These are phyloP conservation scores for Pleurotus tuoliensis DNA, from an alignment of 768 basidiomycete species.

Conservation along the genomic window DNA sequence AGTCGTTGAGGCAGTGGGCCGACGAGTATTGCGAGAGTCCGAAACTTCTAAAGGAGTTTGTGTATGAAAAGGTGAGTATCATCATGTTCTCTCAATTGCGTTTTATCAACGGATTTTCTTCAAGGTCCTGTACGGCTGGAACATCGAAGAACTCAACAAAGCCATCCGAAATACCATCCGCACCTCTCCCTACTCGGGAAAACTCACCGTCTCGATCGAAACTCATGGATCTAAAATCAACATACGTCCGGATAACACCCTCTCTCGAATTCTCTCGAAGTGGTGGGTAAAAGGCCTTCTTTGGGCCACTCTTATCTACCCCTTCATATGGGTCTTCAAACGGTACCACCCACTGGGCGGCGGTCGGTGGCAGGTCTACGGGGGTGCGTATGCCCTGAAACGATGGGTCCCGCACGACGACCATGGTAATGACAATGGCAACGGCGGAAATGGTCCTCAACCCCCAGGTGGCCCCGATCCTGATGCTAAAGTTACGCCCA, in stretches of 20 bases:
- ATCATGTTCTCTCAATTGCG: too few species aligned
- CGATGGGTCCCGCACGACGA: conserved; percentile 30
- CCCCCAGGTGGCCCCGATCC: conserved; percentile 4
- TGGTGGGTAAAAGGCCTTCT: conserved; percentile 69
- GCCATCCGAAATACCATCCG: conserved; percentile 39
- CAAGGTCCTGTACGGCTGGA: conserved; percentile 42
- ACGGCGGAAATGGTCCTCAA: background rate
- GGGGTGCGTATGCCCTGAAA: conserved; percentile 73
- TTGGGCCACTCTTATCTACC: conserved; percentile 68
- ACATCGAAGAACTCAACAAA: conserved; percentile 35
- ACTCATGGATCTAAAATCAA: conserved; percentile 45
- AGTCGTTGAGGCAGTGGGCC: conserved; percentile 73
- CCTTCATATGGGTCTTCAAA: conserved; percentile 78
- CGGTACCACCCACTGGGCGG: conserved; percentile 65
- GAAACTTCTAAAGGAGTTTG: conserved; percentile 75
- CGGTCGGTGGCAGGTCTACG: conserved; percentile 72
- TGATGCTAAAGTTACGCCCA: conserved; percentile 8
- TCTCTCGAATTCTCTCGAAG: conserved; percentile 67
- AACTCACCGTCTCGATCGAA: conserved; percentile 47
- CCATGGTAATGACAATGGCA: background rate
- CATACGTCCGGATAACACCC: conserved; percentile 61
- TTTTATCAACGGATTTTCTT: too few species aligned
- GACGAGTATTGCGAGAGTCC: conserved; percentile 74
- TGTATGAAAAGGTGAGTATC: conserved; percentile 50
- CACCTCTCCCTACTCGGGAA: conserved; percentile 40